A percentile compares a stretch with the other conserved stretches of the same genome.
Evolutionary conservation across 1,139 yeast genomes (phyloP).

Genomic region (Pichia sp.): DNA sequence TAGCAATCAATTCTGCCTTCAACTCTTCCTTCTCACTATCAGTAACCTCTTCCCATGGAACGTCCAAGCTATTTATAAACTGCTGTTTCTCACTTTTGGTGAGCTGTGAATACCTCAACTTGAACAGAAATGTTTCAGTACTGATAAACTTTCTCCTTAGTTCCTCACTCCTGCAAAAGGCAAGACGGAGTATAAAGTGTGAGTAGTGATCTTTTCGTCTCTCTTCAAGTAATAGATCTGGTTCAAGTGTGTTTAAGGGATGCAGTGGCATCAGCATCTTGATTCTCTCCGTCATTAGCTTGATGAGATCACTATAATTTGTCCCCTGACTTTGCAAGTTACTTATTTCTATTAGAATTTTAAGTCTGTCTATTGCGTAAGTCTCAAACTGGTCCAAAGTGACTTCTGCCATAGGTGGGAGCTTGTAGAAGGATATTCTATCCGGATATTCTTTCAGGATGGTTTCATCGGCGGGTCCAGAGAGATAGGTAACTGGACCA

Average conservation of each 20-base stretch:
- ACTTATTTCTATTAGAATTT: slow-evolving; percentile 80
- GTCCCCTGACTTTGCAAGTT: slow-evolving; percentile 66
- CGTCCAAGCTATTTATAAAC: slow-evolving; percentile 57
- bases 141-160: slow-evolving; percentile 72
- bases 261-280: slow-evolving; percentile 62
- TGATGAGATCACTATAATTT: slow-evolving; percentile 59
- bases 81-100: slow-evolving; percentile 67
- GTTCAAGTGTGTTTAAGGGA: slow-evolving; percentile 29
- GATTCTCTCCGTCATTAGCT: slow-evolving; percentile 59
- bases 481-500: slow-evolving; percentile 15
- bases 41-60: slow-evolving; percentile 68
- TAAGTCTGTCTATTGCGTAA: slow-evolving; percentile 92
- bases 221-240: slow-evolving; percentile 39
- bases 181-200: slow-evolving; percentile 80
- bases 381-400: slow-evolving; percentile 87
- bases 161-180: slow-evolving; percentile 88
- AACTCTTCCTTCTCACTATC: slow-evolving; percentile 55
- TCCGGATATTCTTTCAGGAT: slow-evolving; percentile 35
- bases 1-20: slow-evolving; percentile 50
- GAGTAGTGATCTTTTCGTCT: slow-evolving; percentile 88
- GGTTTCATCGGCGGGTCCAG: slow-evolving; percentile 14
- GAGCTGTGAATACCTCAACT: slow-evolving; percentile 61
- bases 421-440: slow-evolving; percentile 62
- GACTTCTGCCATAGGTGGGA: slow-evolving; percentile 79
- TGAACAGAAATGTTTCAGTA: slow-evolving; percentile 72